A percentile compares a stretch with the other conserved stretches of the same genome.
These are phyloP conservation scores for Epichloe glyceriae DNA, from an alignment of 2,329 filamentous ascomycete genomes.

Conservation along the genomic window DNA sequence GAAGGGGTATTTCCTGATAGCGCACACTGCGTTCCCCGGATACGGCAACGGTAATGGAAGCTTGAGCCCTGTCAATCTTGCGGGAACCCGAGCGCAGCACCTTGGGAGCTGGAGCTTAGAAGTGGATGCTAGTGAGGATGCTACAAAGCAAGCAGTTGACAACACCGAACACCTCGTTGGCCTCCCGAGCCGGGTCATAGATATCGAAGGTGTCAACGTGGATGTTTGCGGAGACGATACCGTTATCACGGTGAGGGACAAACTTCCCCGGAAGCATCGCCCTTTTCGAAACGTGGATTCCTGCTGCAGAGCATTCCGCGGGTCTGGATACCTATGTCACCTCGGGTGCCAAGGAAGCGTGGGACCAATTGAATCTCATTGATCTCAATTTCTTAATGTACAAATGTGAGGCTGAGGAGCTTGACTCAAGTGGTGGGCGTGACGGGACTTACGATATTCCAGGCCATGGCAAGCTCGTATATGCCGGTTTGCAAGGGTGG, in stretches of 20 bases:
- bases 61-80: conserved; percentile 66
- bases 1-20: conserved; percentile 90
- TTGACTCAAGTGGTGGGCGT: conserved; percentile 61
- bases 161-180: conserved; percentile 66
- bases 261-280: conserved; percentile 92
- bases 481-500: conserved; percentile 97
- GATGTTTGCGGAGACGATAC: conserved; percentile 63
- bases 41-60: conserved; percentile 74
- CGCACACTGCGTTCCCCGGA: conserved; percentile 89
- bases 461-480: conserved; percentile 71
- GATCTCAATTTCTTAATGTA: conserved; percentile 91
- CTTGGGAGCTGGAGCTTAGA: conserved; percentile 88
- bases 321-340: conserved; percentile 81
- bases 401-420: conserved; percentile 78
- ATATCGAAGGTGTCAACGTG: conserved; percentile 60
- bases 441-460: conserved; percentile 89
- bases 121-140: conserved; percentile 64
- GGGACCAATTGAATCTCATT: conserved; percentile 58
- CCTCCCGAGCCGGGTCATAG: conserved; percentile 68
- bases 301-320: conserved; percentile 68
- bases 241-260: conserved; percentile 64
- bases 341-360: conserved; percentile 65
- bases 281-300: conserved; percentile 92
- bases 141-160: conserved; percentile 47
- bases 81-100: conserved; percentile 72